These are phyloP conservation scores for Medicago truncatula DNA, from an alignment of 306 rosid species.

Conservation along the genomic window MtrunA17r5.0-ANR NC_053049.1:49178001-49178500, in stretches of 20 bases:
- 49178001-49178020: constrained; percentile 5
- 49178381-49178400: constrained; percentile 25
- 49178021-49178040: constrained; percentile 62
- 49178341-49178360: constrained; percentile 19
- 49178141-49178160: constrained; percentile 40
- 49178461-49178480: background rate
- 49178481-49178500: background rate
- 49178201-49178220: constrained; percentile 27
- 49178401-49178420: constrained; percentile 30
- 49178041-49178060: constrained; percentile 95
- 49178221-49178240: constrained; percentile 3
- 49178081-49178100: constrained; percentile 49
- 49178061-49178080: constrained; percentile 85
- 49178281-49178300: constrained; percentile 45
- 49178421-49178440: constrained; percentile 33
- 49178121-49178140: constrained; percentile 58
- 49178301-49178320: constrained; percentile 56
- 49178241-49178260: constrained; percentile 24
- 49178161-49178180: constrained; percentile 24
- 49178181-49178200: constrained; percentile 10
- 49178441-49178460: constrained; percentile 19
- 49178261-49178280: constrained; percentile 63
- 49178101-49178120: constrained; percentile 46
- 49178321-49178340: constrained; percentile 48
- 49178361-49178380: constrained; percentile 23